Percentiles rank a stretch among this genome's conserved stretches.
These are phyloP conservation scores for Podospora conica DNA, from an alignment of 495 filamentous ascomycete species.

Conservation along the genomic window DNA sequence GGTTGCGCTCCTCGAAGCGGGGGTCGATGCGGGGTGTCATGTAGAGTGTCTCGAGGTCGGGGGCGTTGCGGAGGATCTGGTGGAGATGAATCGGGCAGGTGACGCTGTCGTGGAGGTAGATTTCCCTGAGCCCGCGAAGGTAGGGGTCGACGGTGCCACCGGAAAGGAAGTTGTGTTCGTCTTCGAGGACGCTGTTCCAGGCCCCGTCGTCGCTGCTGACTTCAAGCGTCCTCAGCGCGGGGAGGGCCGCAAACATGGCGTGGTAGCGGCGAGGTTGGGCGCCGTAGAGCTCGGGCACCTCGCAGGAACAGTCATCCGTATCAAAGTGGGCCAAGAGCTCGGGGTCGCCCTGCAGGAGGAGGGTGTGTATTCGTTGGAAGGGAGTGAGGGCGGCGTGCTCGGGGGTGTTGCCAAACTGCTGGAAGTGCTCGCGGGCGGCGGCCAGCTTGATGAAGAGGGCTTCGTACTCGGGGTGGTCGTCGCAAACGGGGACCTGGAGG, in stretches of 20 bases:
- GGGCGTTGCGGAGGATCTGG: conserved; percentile 23
- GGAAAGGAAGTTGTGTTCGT: neutral
- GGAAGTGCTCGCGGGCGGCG: conserved; percentile 1
- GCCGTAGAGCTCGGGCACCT: conserved; percentile 21
- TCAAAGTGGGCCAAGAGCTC: conserved; percentile 21
- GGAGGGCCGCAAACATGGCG: conserved; percentile 14
- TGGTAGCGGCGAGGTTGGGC: conserved; percentile 17
- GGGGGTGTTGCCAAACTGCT: conserved; percentile 7
- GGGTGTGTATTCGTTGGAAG: conserved; percentile 12
- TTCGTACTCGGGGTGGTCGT: conserved; percentile 21
- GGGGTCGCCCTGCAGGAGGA: conserved; percentile 23
- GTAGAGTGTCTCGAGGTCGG: conserved; percentile 28
- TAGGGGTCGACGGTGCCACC: conserved; percentile 1
- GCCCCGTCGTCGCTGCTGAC: conserved; percentile 26
- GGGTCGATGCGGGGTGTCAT: conserved; percentile 17
- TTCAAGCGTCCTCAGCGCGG: conserved; percentile 26
- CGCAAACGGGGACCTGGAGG: conserved; percentile 26
- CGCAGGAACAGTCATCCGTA: conserved; percentile 20
- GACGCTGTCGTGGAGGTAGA: conserved; percentile 28
- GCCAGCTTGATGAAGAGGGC: conserved; percentile 9
- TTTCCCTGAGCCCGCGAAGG: conserved; percentile 15
- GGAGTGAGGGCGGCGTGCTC: neutral
- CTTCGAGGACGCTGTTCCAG: conserved; percentile 12
- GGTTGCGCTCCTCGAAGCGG: conserved; percentile 2
- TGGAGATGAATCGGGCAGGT: conserved; percentile 22